Percentiles rank a stretch among this genome's conserved stretches.
Conservation (phyloP, 202 grass and related monocot genomes). For the Cymbopogon flexuosus region DNA sequence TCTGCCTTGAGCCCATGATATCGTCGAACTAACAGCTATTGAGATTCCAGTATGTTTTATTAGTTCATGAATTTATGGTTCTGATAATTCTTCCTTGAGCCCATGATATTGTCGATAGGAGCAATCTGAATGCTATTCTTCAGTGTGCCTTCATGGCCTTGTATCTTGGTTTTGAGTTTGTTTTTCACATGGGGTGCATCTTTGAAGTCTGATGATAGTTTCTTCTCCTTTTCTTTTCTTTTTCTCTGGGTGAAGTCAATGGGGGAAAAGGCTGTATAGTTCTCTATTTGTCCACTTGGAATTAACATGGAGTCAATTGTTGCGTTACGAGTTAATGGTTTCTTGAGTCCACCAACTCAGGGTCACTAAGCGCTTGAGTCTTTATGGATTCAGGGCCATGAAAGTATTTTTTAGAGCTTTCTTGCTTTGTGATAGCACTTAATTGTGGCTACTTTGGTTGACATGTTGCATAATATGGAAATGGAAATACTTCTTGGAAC, state of each 20-base stretch:
- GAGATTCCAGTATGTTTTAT: too few relatives aligned
- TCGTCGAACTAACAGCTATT: too few relatives aligned
- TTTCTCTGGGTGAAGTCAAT: constrained; percentile 9
- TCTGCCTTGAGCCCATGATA: background rate
- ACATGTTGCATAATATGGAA: background rate
- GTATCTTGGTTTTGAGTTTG: background rate
- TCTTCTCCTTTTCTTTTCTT: background rate
- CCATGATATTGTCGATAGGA: too few relatives aligned
- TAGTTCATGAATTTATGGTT: too few relatives aligned
- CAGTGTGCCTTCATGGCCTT: background rate
- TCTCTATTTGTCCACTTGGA: background rate
- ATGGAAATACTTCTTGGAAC: constrained; percentile 1
- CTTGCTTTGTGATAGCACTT: background rate
- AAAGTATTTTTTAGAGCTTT: background rate
- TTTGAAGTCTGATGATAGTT: background rate
- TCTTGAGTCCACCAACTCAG: background rate
- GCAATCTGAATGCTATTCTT: background rate
- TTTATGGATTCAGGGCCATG: background rate
- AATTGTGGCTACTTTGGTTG: background rate
- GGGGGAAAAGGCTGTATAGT: background rate
- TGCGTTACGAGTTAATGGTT: background rate
- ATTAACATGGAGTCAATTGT: background rate
- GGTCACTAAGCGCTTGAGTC: background rate
- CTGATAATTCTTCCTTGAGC: too few relatives aligned
- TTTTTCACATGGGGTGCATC: background rate